Evolutionary conservation across 176 grass and related monocot species (phyloP).

Genomic region (Eremochloa ophiuroides): DNA sequence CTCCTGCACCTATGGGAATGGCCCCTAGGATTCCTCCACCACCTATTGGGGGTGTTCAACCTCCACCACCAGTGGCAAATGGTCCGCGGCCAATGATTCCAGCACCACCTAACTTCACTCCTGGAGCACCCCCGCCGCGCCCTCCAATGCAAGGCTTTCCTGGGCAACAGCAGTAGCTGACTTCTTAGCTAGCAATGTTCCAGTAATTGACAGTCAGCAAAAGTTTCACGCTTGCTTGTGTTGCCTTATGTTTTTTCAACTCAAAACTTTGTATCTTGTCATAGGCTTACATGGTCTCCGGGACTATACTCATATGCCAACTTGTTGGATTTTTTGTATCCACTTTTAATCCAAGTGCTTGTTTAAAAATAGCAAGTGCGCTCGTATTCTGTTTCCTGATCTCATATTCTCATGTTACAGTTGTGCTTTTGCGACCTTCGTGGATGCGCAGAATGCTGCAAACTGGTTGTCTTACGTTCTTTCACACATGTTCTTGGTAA

Average conservation of each 20-base stretch:
- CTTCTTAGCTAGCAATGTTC: not conserved
- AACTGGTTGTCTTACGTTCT: not conserved
- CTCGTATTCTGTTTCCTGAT: not conserved
- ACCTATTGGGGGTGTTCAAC: conserved; percentile 37
- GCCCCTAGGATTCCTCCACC: conserved; percentile 67
- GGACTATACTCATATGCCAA: not conserved
- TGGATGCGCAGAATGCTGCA: not conserved
- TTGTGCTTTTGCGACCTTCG: not conserved
- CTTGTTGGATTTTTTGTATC: not conserved
- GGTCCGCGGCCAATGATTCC: conserved; percentile 65
- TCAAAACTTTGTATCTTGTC: not conserved
- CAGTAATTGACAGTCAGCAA: not conserved
- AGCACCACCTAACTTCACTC: conserved; percentile 68
- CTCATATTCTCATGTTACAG: not conserved
- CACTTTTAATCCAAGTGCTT: not conserved
- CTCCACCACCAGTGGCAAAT: conserved; percentile 53
- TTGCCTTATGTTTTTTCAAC: conserved; percentile 22
- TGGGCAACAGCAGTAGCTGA: conserved; percentile 44
- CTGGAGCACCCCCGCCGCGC: conserved; percentile 42
- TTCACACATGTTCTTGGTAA: not conserved
- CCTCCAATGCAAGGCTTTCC: conserved; percentile 63
- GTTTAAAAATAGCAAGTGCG: not conserved
- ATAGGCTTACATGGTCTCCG: not conserved
- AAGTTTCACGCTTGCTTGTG: not conserved
- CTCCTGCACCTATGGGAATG: conserved; percentile 47